phyloP scores from a whole-genome alignment of 2,329 filamentous ascomycete genomes.

The Neofusicoccum sp. region DNA sequence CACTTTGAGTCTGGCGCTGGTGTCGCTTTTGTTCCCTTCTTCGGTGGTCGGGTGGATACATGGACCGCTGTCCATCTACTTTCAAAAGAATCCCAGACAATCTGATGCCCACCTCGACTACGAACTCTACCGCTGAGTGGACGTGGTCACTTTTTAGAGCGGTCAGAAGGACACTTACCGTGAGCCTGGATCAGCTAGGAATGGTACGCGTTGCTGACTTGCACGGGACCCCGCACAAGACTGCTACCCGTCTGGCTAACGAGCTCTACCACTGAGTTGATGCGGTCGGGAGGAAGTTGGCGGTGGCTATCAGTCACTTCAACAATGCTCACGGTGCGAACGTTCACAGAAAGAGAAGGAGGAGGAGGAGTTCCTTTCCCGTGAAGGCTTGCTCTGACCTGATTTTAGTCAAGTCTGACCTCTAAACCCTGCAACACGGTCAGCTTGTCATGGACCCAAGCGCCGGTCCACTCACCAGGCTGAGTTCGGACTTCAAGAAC shows the following conservation, averaged over 20 bases:
- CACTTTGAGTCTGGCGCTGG: no score
- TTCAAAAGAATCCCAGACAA: no score
- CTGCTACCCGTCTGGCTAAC: constrained; percentile 69
- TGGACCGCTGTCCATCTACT: no score
- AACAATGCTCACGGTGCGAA: constrained; percentile 98
- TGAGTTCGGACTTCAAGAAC: constrained; percentile 99
- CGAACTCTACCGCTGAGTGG: no score
- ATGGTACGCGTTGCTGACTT: constrained; percentile 77
- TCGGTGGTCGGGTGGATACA: no score
- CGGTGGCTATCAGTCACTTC: constrained; percentile 95
- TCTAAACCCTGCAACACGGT: constrained; percentile 98
- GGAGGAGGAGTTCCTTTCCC: constrained; percentile 59
- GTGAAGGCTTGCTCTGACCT: constrained; percentile 99
- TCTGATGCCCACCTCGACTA: no score
- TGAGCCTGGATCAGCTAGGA: no score
- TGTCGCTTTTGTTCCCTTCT: no score
- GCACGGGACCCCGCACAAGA: constrained; percentile 97
- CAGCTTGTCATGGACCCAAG: constrained; percentile 96
- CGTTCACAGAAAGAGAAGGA: constrained; percentile 64
- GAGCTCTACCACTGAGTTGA: no score
- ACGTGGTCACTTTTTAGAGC: no score
- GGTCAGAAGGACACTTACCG: no score
- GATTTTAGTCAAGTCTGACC: constrained; percentile 99
- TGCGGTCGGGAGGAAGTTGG: no score
- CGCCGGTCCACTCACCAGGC: constrained; percentile 96